These are phyloP conservation scores for Canavalia gladiata DNA, from an alignment of 306 rosid species.

Conservation along the genomic window DNA sequence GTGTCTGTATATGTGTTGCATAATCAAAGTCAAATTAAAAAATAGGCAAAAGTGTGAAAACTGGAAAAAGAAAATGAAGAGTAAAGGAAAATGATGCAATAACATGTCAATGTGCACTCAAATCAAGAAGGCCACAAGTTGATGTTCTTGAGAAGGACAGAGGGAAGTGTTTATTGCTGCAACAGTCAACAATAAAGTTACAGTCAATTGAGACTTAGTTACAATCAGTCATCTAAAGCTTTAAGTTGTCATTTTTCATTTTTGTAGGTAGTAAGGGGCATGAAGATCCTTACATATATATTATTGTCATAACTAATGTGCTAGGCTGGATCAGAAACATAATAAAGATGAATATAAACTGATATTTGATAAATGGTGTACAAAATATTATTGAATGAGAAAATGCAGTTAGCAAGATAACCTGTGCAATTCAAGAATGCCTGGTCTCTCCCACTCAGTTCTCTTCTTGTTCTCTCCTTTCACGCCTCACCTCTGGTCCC, in stretches of 20 bases:
- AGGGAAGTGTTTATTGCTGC: constrained; percentile 12
- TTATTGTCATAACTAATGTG: constrained; percentile 7
- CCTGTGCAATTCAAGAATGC: too few species aligned
- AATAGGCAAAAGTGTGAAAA: neutral
- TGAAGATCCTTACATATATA: constrained; percentile 12
- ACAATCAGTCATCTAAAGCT: constrained; percentile 2
- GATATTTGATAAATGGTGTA: neutral
- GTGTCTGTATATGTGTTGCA: constrained; percentile 12
- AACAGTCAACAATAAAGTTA: constrained; percentile 30
- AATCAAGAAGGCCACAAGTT: constrained; percentile 18
- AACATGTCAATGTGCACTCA: neutral
- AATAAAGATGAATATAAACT: neutral
- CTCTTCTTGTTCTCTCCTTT: neutral
- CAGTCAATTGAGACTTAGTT: neutral
- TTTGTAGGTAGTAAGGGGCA: neutral
- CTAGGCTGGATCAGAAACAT: neutral
- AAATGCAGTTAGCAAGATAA: neutral
- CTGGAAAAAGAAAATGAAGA: neutral
- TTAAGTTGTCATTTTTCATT: constrained; percentile 1
- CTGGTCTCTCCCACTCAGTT: neutral
- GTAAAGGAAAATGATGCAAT: constrained; percentile 21
- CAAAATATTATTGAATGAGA: neutral
- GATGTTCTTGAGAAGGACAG: constrained; percentile 16
- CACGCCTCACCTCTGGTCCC: neutral
- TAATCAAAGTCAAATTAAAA: neutral